These are phyloP conservation scores for Pelargonium nanum DNA, from an alignment of 345 rosid genomes.

Conservation along the genomic window DNA sequence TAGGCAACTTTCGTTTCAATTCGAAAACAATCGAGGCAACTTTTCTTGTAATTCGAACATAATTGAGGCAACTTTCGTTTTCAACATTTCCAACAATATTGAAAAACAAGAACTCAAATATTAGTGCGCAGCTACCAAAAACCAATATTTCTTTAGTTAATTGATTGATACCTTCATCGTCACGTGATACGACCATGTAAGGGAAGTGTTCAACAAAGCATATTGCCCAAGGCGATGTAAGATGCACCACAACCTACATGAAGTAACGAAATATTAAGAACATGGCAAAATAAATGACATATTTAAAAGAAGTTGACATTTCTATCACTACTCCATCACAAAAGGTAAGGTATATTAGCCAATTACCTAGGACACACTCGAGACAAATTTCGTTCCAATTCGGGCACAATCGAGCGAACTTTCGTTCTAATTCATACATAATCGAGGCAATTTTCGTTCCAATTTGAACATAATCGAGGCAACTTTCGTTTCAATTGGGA, in stretches of 20 bases:
- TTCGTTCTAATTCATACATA: too few relatives aligned
- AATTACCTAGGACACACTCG: too few relatives aligned
- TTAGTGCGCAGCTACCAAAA: neutral
- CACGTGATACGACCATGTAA: constrained; percentile 34
- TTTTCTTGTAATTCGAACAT: too few relatives aligned
- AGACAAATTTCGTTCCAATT: too few relatives aligned
- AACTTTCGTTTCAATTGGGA: too few relatives aligned
- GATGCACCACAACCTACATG: constrained; percentile 52
- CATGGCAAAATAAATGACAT: neutral
- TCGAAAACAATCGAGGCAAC: too few relatives aligned
- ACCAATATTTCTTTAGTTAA: constrained; percentile 5
- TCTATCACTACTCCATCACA: neutral
- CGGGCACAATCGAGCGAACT: too few relatives aligned
- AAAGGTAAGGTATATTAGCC: neutral
- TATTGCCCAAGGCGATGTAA: constrained; percentile 59
- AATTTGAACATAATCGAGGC: too few relatives aligned
- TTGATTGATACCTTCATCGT: constrained; percentile 36
- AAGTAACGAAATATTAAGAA: neutral
- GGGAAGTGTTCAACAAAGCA: constrained; percentile 30
- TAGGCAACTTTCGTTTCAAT: too few relatives aligned
- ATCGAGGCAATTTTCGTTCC: too few relatives aligned
- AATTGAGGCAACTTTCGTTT: too few relatives aligned
- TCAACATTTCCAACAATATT: constrained; percentile 36
- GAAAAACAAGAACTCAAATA: neutral
- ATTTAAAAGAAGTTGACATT: too few relatives aligned